Conservation (phyloP, 129 eudicot genomes). For the Deinandra increscens region DNA sequence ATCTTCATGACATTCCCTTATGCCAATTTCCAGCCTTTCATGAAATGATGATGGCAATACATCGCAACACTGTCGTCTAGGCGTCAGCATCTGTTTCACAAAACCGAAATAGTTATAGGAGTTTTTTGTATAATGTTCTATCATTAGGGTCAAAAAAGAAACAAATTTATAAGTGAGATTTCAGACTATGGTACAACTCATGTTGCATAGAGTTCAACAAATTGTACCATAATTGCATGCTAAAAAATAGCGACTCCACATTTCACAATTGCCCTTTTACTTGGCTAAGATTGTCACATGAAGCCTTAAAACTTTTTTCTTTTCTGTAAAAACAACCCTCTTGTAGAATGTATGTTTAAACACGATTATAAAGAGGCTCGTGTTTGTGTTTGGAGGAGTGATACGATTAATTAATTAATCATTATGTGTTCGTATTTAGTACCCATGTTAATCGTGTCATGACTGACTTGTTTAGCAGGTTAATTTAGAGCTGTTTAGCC, state of each 20-base stretch:
- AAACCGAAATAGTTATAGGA: constrained; percentile 2
- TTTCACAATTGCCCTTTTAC: background rate
- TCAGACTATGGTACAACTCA: too few relatives aligned
- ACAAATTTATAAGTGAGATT: background rate
- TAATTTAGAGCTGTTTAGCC: too few relatives aligned
- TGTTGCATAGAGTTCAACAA: background rate
- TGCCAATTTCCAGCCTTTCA: constrained; percentile 45
- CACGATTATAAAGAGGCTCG: too few relatives aligned
- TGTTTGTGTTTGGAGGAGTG: too few relatives aligned
- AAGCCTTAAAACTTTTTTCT: background rate
- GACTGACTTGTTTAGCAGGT: too few relatives aligned
- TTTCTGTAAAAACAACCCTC: background rate
- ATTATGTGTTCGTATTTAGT: too few relatives aligned
- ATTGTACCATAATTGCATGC: background rate
- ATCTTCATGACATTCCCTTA: constrained; percentile 69
- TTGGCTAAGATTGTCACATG: too few relatives aligned
- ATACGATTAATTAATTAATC: too few relatives aligned
- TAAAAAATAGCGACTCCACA: background rate
- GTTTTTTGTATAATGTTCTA: background rate
- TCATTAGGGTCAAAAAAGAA: constrained; percentile 6
- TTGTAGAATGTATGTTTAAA: too few relatives aligned
- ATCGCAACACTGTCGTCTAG: constrained; percentile 83
- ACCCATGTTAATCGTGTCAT: too few relatives aligned
- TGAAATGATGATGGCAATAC: constrained; percentile 46
- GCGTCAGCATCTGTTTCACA: constrained; percentile 54